Evolutionary conservation across 768 basidiomycete species (phyloP), one percentile per base, ranked within the genome.

Genomic region (Suillus fuscotomentosus): DNA sequence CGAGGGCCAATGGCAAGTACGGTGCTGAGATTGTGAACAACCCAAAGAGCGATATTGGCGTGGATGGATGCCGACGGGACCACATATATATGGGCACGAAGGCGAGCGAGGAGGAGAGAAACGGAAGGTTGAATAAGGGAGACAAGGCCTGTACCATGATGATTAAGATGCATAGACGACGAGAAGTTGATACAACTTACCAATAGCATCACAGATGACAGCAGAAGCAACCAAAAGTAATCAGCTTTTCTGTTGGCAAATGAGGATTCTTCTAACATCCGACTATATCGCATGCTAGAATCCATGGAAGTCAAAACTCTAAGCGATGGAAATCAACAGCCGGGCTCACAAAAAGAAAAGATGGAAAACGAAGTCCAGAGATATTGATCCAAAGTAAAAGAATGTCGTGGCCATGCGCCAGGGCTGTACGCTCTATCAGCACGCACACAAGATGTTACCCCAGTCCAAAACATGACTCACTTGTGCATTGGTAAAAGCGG

Each of bases 11-110:
- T 3, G 97, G 97, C 7, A 99, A 88, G 76, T 99, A 98, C 0
- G 97, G 94, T 0, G 97, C 97, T 0, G 94, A 91, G 72, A 99
- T 95, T 4, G 94, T 98, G 71, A 99, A 83, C 34, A 99, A 81
- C 10, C 97, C 97, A 70, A 99, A 97, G 17, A 99, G 86, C 3
- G 94, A 96, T 64, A 99, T 95, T n/a, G 94, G 94, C 4, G 95
- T 94, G 5, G 90, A 88, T 3, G 97, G 95, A 74, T 99, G 97
- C 24, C 95, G 84, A 61, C 97, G 82, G 20, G 95, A 95, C 97
- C 97, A 99, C 65, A 99, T 82, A 75, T 99, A 99, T 47, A 98
- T 97, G 3, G 97, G 91, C 3, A 97, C 93, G 72, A 97, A 97
- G 0, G 95, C 95, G 38, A 97, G 85, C 0, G 95, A 89, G 0